phyloP scores from a whole-genome alignment of 257 asterid species.

The Solanum sitiens region DNA sequence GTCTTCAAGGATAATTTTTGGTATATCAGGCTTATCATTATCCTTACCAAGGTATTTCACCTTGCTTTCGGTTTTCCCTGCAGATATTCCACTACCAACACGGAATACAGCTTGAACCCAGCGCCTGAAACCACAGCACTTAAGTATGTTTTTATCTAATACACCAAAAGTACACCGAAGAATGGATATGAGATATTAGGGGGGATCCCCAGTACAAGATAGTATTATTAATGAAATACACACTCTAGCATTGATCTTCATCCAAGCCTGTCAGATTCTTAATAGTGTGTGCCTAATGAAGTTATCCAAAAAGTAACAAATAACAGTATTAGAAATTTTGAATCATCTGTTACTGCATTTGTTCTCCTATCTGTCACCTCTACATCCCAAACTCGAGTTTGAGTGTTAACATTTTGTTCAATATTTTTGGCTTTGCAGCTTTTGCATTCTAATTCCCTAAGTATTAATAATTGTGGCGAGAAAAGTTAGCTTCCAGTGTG shows the following conservation, averaged over 20 bases:
- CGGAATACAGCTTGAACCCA: conserved; percentile 96
- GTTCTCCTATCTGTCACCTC: neutral
- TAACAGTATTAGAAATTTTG: neutral
- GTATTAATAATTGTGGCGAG: neutral
- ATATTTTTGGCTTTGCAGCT: neutral
- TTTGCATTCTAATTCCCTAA: neutral
- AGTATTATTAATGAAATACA: neutral
- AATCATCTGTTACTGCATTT: neutral
- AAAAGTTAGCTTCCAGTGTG: neutral
- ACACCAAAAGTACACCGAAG: neutral
- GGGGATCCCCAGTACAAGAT: neutral
- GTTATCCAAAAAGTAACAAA: neutral
- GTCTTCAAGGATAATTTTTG: conserved; percentile 14
- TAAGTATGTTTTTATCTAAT: neutral
- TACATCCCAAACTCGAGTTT: neutral
- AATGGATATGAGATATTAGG: neutral
- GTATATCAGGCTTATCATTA: conserved; percentile 13
- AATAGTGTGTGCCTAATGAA: neutral
- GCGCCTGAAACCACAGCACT: conserved; percentile 41
- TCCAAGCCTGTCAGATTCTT: neutral
- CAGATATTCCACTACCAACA: conserved; percentile 9
- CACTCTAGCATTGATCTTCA: neutral
- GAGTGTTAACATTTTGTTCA: neutral
- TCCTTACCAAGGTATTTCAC: conserved; percentile 2
- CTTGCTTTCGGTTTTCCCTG: conserved; percentile 9